Evolutionary conservation across 495 filamentous ascomycete species (phyloP).

Genomic region (Neurospora sp.): DNA sequence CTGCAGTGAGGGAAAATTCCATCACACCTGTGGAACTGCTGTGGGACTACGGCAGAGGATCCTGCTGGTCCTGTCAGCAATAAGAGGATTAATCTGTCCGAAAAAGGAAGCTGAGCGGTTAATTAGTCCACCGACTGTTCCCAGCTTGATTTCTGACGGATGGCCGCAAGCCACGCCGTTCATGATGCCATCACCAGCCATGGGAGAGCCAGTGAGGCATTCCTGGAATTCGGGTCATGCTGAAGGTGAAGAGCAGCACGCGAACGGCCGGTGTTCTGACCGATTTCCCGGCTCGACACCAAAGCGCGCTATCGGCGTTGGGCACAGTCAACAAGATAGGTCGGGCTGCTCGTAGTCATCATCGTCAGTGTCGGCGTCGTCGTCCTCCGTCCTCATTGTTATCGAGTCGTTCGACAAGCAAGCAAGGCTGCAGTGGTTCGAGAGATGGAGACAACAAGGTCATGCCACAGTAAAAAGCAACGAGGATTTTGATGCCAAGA

Average conservation of each 20-base stretch:
- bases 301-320: not conserved
- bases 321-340: not conserved
- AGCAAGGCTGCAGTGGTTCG: not conserved
- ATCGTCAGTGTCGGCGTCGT: not conserved
- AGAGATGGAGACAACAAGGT: not conserved
- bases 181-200: not conserved
- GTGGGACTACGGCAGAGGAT: not conserved
- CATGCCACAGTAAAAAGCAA: not conserved
- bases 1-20: constrained; percentile 16
- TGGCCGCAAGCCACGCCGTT: not conserved
- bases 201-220: not conserved
- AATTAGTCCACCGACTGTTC: constrained; percentile 18
- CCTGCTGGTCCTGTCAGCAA: not conserved
- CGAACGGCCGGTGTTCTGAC: not conserved
- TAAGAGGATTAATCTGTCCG: constrained; percentile 6
- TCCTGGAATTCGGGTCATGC: not conserved
- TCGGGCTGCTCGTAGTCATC: not conserved
- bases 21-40: constrained; percentile 3
- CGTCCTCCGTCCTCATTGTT: not conserved
- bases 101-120: constrained; percentile 15
- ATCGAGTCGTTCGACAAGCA: not conserved
- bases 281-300: not conserved
- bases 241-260: not conserved
- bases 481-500: not conserved
- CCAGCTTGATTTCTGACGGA: not conserved